phyloP scores from a whole-genome alignment of 345 rosid genomes.

The Populus simonii region DNA sequence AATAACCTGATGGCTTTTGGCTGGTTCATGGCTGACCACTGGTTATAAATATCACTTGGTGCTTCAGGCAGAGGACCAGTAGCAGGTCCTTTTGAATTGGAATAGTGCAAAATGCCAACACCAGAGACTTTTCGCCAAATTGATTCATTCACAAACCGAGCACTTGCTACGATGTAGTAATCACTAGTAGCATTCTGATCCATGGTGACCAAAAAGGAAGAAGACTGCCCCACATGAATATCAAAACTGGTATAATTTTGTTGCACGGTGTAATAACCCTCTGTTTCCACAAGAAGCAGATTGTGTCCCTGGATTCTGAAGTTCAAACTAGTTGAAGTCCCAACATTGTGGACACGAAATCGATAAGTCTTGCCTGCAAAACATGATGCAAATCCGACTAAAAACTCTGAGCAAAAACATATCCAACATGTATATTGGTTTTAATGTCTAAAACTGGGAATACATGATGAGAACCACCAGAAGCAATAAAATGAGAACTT shows the following conservation, averaged over 20 bases:
- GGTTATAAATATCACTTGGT: conserved; percentile 59
- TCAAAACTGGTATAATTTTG: conserved; percentile 76
- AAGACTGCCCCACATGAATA: conserved; percentile 89
- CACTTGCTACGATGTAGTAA: conserved; percentile 92
- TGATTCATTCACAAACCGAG: conserved; percentile 85
- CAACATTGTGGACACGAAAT: conserved; percentile 82
- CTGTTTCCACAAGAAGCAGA: conserved; percentile 79
- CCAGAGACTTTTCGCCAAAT: conserved; percentile 91
- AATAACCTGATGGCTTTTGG: conserved; percentile 77
- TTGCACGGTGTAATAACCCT: conserved; percentile 67
- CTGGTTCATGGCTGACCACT: conserved; percentile 82
- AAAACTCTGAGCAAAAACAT: conserved; percentile 2
- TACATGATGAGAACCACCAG: no score
- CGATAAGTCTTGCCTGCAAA: conserved; percentile 85
- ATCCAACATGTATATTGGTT: background rate
- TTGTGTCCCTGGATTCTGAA: conserved; percentile 92
- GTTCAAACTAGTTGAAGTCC: conserved; percentile 85
- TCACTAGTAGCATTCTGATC: conserved; percentile 81
- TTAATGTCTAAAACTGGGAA: no score
- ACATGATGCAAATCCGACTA: conserved; percentile 3
- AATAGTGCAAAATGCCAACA: conserved; percentile 85
- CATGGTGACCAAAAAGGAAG: conserved; percentile 85
- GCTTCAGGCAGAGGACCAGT: conserved; percentile 79
- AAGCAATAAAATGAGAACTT: no score
- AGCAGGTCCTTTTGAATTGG: conserved; percentile 80